These are phyloP conservation scores for Claviceps arundinis DNA, from an alignment of 2,329 filamentous ascomycete genomes.

Conservation along the genomic window DNA sequence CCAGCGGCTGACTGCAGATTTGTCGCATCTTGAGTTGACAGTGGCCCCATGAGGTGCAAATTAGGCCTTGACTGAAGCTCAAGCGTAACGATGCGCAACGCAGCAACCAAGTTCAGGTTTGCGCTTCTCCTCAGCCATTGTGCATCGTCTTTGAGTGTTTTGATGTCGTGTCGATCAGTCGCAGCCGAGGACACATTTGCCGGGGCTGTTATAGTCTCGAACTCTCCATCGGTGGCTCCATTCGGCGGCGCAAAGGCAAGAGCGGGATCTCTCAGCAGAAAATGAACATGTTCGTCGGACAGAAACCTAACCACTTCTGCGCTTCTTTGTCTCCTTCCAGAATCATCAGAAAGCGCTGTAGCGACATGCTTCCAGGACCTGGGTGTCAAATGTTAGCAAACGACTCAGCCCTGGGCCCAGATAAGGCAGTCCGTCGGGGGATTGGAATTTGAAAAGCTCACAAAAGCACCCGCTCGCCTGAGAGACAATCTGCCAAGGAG, in stretches of 20 bases:
- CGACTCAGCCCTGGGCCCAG: not conserved
- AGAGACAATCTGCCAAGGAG: slow-evolving; percentile 72
- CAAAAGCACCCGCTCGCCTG: slow-evolving; percentile 68
- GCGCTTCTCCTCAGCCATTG: slow-evolving; percentile 73
- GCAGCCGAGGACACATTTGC: slow-evolving; percentile 66
- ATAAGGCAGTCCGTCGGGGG: not conserved
- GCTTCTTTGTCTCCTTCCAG: slow-evolving; percentile 39
- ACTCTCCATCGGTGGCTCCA: slow-evolving; percentile 52
- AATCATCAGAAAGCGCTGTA: slow-evolving; percentile 41
- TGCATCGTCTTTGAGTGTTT: slow-evolving; percentile 71
- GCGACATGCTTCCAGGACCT: slow-evolving; percentile 52
- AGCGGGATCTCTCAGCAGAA: slow-evolving; percentile 55
- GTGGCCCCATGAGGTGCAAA: slow-evolving; percentile 54
- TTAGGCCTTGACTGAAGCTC: slow-evolving; percentile 75
- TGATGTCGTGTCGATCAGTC: slow-evolving; percentile 56
- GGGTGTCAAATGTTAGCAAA: slow-evolving; percentile 9
- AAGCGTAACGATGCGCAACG: slow-evolving; percentile 64
- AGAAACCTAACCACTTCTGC: slow-evolving; percentile 54
- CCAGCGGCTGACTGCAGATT: slow-evolving; percentile 65
- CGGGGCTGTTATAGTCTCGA: slow-evolving; percentile 74
- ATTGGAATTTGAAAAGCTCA: slow-evolving; percentile 31
- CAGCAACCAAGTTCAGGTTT: slow-evolving; percentile 66
- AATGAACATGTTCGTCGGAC: slow-evolving; percentile 52
- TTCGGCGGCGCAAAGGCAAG: slow-evolving; percentile 52
- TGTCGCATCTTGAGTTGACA: slow-evolving; percentile 65